phyloP scores from a whole-genome alignment of 805 yeast species.

The Kluyveromyces nonfermentans region DNA sequence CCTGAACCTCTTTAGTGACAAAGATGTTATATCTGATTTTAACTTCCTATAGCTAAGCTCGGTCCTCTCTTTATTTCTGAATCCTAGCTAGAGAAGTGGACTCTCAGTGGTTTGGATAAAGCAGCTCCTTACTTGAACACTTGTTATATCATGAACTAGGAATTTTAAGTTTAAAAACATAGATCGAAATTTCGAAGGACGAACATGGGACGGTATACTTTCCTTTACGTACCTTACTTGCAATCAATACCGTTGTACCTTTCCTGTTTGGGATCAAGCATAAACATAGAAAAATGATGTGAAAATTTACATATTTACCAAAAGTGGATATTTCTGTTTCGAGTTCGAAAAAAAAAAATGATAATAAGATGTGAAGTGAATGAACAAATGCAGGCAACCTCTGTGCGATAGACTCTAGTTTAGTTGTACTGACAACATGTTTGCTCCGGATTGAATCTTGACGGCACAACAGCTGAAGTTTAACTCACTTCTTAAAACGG shows the following conservation, averaged over 20 bases:
- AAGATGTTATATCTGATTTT: too few species aligned
- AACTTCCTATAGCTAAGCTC: too few species aligned
- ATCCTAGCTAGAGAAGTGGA: too few species aligned
- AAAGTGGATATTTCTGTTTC: neutral
- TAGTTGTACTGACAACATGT: neutral
- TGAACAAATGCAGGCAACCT: neutral
- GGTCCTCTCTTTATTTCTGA: too few species aligned
- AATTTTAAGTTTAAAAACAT: too few species aligned
- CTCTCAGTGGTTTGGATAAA: too few species aligned
- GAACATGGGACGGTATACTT: neutral
- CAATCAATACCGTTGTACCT: neutral
- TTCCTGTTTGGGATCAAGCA: constrained; percentile 5
- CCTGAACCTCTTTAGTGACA: neutral
- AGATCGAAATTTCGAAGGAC: too few species aligned
- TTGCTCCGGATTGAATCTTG: neutral
- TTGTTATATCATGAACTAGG: too few species aligned
- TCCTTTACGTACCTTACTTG: neutral
- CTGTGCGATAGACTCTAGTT: neutral
- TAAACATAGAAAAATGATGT: constrained; percentile 3
- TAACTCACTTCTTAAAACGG: neutral
- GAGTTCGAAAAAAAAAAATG: neutral
- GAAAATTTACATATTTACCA: neutral
- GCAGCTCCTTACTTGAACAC: too few species aligned
- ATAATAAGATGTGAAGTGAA: neutral
- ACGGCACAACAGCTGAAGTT: neutral